Conservation (phyloP, 805 yeast genomes). For the Yarrowia phangngaensis region DNA sequence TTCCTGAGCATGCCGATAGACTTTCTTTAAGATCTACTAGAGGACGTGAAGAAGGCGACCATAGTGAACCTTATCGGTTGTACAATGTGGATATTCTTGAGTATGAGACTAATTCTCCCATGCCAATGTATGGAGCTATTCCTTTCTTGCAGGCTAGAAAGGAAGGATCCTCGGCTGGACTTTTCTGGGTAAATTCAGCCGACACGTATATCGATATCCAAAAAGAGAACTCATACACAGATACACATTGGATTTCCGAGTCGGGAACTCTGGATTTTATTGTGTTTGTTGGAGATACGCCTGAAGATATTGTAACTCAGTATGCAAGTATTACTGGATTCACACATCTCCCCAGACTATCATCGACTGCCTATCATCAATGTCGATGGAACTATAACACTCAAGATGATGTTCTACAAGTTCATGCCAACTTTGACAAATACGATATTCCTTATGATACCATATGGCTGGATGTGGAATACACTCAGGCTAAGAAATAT, state of each 20-base stretch:
- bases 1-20: constrained; percentile 92
- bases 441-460: constrained; percentile 78
- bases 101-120: constrained; percentile 73
- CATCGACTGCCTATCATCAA: constrained; percentile 88
- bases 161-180: constrained; percentile 57
- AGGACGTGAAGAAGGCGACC: constrained; percentile 35
- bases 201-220: constrained; percentile 83
- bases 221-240: constrained; percentile 37
- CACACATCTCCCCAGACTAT: constrained; percentile 66
- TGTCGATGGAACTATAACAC: constrained; percentile 97
- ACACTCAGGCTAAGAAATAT: constrained; percentile 78
- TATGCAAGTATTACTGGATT: constrained; percentile 73
- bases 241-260: constrained; percentile 92
- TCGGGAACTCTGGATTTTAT: constrained; percentile 77
- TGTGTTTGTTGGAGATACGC: constrained; percentile 55
- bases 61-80: constrained; percentile 73
- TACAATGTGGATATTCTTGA: constrained; percentile 95
- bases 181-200: constrained; percentile 90
- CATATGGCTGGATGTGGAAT: constrained; percentile 93
- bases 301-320: constrained; percentile 54
- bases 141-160: constrained; percentile 78
- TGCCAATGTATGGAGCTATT: constrained; percentile 94
- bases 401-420: constrained; percentile 75
- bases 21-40: constrained; percentile 68
- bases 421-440: constrained; percentile 66